Base-by-base conservation (phyloP, 495 filamentous ascomycete species). In the Xylaria bambusicola region DNA sequence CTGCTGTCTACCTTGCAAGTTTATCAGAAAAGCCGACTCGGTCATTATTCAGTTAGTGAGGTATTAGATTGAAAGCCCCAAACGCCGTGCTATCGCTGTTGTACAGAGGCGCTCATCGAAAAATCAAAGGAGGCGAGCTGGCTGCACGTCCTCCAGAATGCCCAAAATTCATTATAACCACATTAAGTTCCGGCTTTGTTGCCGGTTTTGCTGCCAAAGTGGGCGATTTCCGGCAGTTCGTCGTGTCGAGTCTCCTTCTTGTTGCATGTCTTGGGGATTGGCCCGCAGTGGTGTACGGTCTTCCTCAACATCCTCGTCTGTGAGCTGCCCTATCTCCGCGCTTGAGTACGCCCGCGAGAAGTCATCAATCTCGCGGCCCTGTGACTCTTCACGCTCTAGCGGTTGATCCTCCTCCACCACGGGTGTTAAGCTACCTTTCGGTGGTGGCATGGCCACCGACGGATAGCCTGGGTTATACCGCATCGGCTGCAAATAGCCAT, bases 151-250 rank as follows among this genome's bases (percentile, higher is more conserved):
- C 29, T 33, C 10, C 10, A 33, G 10, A 33, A 33, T 33, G 10
- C 5, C 13, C 31, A 13, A 23, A n/a, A 33, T 23, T 46, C 8
- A 66, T 76, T 64, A 78, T 66, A 77, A 62, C 77, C 77, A 80
- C 73, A 78, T 75, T 51, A 75, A 45, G 57, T 78, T 77, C 41
- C 76, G 66, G 59, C 75, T 75, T 61, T 75, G 75, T 58, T 73
- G 71, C 52, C 77, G 57, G 48, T 78, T 77, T 68, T 80, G 77
- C 68, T 80, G 77, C 77, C 77, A 80, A 17, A 80, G 63, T 35
- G 76, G 77, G 26, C 55, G 29, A 26, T 47, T 24, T 17, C 53
- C 56, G 1, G 10, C 56, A 56, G 2, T 18, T 33, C 40, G 33
- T 27, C 23, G 29, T 66, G 26, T 65, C 47, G 35, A 41, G 9